A percentile compares a stretch with the other conserved stretches of the same genome.
Evolutionary conservation across 306 rosid species (phyloP).

Genomic region (Vachellia pachyceras): DNA sequence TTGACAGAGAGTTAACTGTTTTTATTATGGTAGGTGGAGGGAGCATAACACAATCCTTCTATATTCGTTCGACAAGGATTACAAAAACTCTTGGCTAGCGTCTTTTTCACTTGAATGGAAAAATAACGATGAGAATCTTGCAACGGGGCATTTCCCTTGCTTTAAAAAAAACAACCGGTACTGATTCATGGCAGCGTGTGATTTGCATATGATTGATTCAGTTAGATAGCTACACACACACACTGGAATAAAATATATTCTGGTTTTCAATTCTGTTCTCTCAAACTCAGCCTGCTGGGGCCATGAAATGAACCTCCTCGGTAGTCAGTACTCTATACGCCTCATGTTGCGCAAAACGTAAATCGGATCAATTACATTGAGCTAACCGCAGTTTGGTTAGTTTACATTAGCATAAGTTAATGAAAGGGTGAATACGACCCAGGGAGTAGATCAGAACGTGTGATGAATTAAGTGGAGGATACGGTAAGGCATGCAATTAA

Average conservation of each 20-base stretch:
- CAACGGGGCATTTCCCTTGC: no score
- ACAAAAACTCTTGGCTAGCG: background rate
- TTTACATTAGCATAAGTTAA: background rate
- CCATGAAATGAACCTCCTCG: no score
- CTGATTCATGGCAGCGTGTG: no score
- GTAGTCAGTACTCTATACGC: background rate
- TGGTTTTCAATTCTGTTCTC: background rate
- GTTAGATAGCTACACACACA: no score
- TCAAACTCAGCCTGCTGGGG: no score
- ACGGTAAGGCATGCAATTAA: conserved; percentile 20
- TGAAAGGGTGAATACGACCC: background rate
- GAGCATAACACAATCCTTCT: background rate
- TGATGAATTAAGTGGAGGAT: background rate
- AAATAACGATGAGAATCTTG: no score
- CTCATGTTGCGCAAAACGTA: background rate
- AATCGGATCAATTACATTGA: background rate
- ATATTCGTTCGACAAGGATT: background rate
- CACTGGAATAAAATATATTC: background rate
- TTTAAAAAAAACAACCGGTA: no score
- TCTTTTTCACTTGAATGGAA: no score
- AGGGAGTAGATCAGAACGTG: background rate
- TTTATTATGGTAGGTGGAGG: background rate
- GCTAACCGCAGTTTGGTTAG: background rate
- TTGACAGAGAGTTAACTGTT: background rate
- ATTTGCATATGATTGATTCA: no score